phyloP scores from a whole-genome alignment of 768 basidiomycete species.

The Rhodotorula toruloides region DNA sequence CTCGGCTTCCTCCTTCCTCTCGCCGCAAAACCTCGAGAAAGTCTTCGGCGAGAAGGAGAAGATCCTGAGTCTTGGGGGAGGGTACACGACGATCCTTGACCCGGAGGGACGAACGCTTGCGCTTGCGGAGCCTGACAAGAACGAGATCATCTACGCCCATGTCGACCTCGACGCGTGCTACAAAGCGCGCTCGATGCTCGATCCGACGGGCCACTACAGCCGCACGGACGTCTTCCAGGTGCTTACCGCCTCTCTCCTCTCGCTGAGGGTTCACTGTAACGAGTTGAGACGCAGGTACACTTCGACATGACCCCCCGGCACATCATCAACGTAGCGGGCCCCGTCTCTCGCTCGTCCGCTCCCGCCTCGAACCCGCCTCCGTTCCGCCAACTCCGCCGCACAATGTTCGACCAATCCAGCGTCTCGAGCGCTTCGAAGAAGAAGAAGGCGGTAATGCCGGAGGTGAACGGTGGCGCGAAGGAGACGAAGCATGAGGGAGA shows the following conservation, averaged over 20 bases:
- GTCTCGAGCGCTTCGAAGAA: too few species aligned
- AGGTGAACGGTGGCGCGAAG: too few species aligned
- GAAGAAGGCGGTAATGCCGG: too few species aligned
- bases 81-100: background rate
- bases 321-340: background rate
- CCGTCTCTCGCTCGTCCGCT: background rate
- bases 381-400: too few species aligned
- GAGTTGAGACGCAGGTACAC: background rate
- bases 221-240: slow-evolving; percentile 2
- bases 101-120: background rate
- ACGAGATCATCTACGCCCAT: slow-evolving; percentile 1
- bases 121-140: background rate
- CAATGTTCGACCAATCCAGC: too few species aligned
- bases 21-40: background rate
- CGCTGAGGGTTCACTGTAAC: background rate
- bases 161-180: background rate
- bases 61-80: background rate
- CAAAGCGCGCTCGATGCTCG: background rate
- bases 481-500: too few species aligned
- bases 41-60: background rate
- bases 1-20: slow-evolving; percentile 1
- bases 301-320: slow-evolving; percentile 1
- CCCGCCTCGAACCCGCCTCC: too few species aligned
- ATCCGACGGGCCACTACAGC: background rate
- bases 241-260: background rate